phyloP scores from a whole-genome alignment of 805 yeast species.

The Teunomyces aglyptinius region DNA sequence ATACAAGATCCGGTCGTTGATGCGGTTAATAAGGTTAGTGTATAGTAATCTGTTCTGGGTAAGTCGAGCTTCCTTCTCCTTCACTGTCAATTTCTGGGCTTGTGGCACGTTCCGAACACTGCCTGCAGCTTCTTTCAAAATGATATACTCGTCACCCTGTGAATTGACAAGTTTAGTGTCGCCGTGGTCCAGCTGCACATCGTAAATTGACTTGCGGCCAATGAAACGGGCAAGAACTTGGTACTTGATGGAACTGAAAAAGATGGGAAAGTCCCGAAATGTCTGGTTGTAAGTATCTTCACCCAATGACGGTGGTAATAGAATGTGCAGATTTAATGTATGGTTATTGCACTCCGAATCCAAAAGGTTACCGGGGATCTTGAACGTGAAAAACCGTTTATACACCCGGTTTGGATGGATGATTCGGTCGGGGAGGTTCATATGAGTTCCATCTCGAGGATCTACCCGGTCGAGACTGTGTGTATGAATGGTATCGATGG shows the following conservation, averaged over 20 bases:
- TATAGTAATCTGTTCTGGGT: conserved; percentile 21
- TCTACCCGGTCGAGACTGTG: conserved; percentile 20
- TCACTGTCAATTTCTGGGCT: conserved; percentile 4
- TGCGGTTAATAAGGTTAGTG: conserved; percentile 23
- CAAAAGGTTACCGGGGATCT: conserved; percentile 35
- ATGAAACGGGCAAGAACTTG: conserved; percentile 37
- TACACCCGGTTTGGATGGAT: conserved; percentile 24
- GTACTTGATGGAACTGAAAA: conserved; percentile 28
- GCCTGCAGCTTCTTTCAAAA: conserved; percentile 29
- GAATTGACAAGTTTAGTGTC: conserved; percentile 30
- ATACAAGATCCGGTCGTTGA: conserved; percentile 28
- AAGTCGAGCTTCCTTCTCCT: conserved; percentile 14
- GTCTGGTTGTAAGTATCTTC: conserved; percentile 7
- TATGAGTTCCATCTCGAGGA: conserved; percentile 23
- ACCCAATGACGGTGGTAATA: conserved; percentile 38
- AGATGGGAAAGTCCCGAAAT: conserved; percentile 30
- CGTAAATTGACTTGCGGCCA: conserved; percentile 34
- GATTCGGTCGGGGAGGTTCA: conserved; percentile 16
- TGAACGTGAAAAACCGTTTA: conserved; percentile 43
- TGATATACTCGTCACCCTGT: conserved; percentile 39
- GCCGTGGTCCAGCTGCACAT: conserved; percentile 8
- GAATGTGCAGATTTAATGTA: conserved; percentile 28
- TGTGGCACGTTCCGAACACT: conserved; percentile 29
- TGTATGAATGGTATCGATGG: conserved; percentile 11
- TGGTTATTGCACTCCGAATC: conserved; percentile 39